Percentiles rank a stretch among this genome's conserved stretches.
phyloP scores from a whole-genome alignment of 129 eudicot species.

The Lonicera japonica region DNA sequence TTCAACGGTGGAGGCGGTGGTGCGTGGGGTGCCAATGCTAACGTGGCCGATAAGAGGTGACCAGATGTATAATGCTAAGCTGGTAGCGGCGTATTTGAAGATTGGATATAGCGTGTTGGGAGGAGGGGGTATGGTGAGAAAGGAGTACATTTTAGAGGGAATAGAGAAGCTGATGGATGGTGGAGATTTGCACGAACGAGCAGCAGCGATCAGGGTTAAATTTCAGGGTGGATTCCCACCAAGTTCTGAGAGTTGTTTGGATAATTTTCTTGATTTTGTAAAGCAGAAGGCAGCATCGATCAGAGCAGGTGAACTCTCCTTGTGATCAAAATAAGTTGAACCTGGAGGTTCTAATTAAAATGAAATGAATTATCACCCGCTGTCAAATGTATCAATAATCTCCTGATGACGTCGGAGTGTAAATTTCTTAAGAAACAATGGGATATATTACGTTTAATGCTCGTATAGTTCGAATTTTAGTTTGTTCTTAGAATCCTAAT shows the following conservation, averaged over 20 bases:
- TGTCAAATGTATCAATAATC: no score
- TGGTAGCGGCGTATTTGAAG: constrained; percentile 2
- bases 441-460: no score
- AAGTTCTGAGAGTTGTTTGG: not conserved
- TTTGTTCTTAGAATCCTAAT: no score
- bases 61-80: constrained; percentile 8
- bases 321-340: no score
- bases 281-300: no score
- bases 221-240: not conserved
- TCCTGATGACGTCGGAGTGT: no score
- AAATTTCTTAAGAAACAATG: no score
- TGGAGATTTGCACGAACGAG: not conserved
- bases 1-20: constrained; percentile 1
- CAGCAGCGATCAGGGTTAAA: not conserved
- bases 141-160: not conserved
- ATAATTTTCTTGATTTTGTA: no score
- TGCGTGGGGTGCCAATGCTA: not conserved
- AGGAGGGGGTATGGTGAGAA: not conserved
- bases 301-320: no score
- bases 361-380: no score
- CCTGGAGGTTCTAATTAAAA: no score
- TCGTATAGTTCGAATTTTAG: no score
- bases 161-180: constrained; percentile 5
- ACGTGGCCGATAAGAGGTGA: constrained; percentile 14
- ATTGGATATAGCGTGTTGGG: not conserved